Conservation (phyloP, 116 monocot genomes). For the Phalaenopsis hybrid region DNA sequence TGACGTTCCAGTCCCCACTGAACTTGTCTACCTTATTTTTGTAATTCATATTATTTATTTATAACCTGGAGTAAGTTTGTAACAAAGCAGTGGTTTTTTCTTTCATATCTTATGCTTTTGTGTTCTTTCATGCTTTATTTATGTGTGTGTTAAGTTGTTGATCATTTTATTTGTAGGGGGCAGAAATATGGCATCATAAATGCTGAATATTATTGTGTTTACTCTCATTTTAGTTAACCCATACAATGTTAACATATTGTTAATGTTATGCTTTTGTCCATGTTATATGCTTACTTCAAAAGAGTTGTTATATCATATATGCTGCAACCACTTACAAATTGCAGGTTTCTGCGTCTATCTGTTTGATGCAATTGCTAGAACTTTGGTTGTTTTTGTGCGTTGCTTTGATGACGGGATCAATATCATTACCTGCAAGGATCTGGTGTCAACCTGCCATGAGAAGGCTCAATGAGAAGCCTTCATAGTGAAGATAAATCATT, state of each 20-base stretch:
- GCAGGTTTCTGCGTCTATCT: neutral
- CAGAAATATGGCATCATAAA: neutral
- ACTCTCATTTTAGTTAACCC: neutral
- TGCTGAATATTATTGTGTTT: neutral
- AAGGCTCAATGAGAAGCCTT: neutral
- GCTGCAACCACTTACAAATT: neutral
- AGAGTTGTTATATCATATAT: neutral
- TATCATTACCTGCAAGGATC: neutral
- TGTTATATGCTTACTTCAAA: neutral
- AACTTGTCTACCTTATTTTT: neutral
- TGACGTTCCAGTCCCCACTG: neutral
- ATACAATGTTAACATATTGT: neutral
- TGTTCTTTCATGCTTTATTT: neutral
- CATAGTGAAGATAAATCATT: neutral
- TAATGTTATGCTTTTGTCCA: neutral
- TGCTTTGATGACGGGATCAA: neutral
- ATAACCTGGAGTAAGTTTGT: neutral
- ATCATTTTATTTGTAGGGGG: neutral
- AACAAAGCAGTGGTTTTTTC: neutral
- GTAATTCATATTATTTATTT: neutral
- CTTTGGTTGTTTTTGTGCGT: neutral
- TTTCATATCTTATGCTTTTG: neutral
- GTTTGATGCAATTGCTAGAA: neutral
- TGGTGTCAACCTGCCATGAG: neutral
- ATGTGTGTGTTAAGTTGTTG: neutral